Evolutionary conservation across 2,329 filamentous ascomycete species (phyloP).

Genomic region (Pseudogymnoascus sp.): DNA sequence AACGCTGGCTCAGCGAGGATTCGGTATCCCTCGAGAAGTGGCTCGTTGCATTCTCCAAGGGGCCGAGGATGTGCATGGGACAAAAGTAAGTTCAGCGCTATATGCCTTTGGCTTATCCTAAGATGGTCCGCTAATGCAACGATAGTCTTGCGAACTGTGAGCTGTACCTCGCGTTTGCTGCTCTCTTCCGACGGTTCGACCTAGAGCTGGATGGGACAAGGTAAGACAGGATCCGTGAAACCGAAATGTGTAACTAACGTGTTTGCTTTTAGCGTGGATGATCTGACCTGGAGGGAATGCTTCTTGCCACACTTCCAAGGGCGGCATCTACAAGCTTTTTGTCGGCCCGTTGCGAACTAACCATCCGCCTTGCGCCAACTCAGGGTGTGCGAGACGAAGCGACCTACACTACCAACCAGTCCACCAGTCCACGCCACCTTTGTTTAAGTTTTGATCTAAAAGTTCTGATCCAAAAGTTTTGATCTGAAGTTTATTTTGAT

Average conservation of each 20-base stretch:
- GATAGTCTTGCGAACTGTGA: conserved; percentile 23
- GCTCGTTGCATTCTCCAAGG: conserved; percentile 37
- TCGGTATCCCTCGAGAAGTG: conserved; percentile 18
- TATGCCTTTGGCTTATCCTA: not conserved
- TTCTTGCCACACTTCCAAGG: conserved; percentile 19
- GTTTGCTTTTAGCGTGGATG: conserved; percentile 11
- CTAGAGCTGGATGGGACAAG: conserved; percentile 23
- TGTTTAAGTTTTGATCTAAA: not conserved
- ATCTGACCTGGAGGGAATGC: conserved; percentile 26
- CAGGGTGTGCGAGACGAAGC: not conserved
- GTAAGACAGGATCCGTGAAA: not conserved
- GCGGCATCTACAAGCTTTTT: conserved; percentile 20
- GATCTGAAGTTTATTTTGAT: not conserved
- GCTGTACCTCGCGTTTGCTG: conserved; percentile 27
- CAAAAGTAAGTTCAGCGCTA: not conserved
- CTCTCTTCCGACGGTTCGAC: conserved; percentile 26
- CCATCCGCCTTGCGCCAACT: not conserved
- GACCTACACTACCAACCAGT: not conserved
- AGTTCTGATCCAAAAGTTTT: not conserved
- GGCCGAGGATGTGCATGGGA: conserved; percentile 33
- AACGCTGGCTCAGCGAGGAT: conserved; percentile 17
- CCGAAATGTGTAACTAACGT: not conserved
- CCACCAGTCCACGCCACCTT: not conserved
- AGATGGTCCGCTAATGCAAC: not conserved
- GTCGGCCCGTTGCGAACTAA: conserved; percentile 12